phyloP scores from a whole-genome alignment of 768 basidiomycete genomes.

The Clathrus columnatus region DNA sequence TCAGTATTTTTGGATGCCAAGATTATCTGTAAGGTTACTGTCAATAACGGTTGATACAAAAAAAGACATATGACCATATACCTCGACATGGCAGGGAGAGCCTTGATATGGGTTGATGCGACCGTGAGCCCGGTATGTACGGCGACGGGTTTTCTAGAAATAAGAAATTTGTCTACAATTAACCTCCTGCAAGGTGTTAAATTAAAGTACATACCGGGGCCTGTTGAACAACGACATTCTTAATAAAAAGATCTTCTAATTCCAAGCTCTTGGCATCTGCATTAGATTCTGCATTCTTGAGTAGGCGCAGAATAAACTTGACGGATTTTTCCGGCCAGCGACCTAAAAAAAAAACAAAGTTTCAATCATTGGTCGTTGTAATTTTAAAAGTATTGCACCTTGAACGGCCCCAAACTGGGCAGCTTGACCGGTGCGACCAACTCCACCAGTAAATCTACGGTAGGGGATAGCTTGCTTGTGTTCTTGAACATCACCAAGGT shows the following conservation, averaged over 20 bases:
- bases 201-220: slow-evolving; percentile 65
- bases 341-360: slow-evolving; percentile 44
- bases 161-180: background rate
- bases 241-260: slow-evolving; percentile 86
- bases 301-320: slow-evolving; percentile 84
- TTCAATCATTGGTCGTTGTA: background rate
- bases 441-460: slow-evolving; percentile 91
- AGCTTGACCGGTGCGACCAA: slow-evolving; percentile 89
- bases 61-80: background rate
- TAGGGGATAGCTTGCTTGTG: slow-evolving; percentile 97
- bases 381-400: slow-evolving; percentile 38
- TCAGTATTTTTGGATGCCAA: slow-evolving; percentile 69
- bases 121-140: slow-evolving; percentile 97
- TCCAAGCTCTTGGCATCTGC: slow-evolving; percentile 96
- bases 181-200: background rate
- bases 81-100: slow-evolving; percentile 91
- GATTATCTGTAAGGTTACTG: slow-evolving; percentile 42
- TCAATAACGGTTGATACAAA: background rate
- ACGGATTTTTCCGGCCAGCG: slow-evolving; percentile 99
- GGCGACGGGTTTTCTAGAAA: slow-evolving; percentile 91
- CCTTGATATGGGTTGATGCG: slow-evolving; percentile 99
- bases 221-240: slow-evolving; percentile 97
- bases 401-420: slow-evolving; percentile 96
- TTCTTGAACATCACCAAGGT: slow-evolving; percentile 88
- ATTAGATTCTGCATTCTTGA: slow-evolving; percentile 99